phyloP scores from a whole-genome alignment of 2,329 filamentous ascomycete species.

The Cladosporium halotolerans region DNA sequence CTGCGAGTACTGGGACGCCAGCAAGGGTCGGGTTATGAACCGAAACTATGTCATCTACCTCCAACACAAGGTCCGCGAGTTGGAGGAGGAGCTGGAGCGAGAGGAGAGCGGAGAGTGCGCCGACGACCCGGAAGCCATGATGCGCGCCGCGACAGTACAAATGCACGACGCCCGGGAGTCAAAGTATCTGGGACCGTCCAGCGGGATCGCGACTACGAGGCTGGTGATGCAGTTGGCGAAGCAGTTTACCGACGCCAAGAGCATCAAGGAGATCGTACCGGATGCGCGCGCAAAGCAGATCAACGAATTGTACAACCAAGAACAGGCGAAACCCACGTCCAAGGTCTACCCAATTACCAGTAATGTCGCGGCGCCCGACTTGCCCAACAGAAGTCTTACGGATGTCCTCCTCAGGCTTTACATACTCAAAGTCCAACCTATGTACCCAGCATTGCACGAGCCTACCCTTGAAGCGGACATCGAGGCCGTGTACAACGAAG shows the following conservation, averaged over 20 bases:
- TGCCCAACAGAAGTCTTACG: slow-evolving; percentile 68
- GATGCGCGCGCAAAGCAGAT: slow-evolving; percentile 61
- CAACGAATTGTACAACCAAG: slow-evolving; percentile 60
- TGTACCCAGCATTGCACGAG: slow-evolving; percentile 84
- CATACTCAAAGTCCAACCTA: slow-evolving; percentile 80
- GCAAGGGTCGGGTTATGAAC: slow-evolving; percentile 77
- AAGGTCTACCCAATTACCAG: slow-evolving; percentile 91
- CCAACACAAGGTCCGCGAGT: slow-evolving; percentile 73
- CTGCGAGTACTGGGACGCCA: slow-evolving; percentile 93
- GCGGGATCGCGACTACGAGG: slow-evolving; percentile 89
- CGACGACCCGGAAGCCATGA: slow-evolving; percentile 71
- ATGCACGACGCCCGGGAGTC: slow-evolving; percentile 81
- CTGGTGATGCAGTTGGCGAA: slow-evolving; percentile 96
- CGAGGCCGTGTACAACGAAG: slow-evolving; percentile 72
- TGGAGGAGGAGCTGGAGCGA: slow-evolving; percentile 75
- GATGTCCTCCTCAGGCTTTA: slow-evolving; percentile 80
- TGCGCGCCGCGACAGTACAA: slow-evolving; percentile 78
- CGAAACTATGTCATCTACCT: slow-evolving; percentile 88
- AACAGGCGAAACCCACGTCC: slow-evolving; percentile 60
- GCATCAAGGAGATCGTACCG: slow-evolving; percentile 86
- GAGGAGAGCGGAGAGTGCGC: slow-evolving; percentile 71
- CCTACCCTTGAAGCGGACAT: slow-evolving; percentile 68
- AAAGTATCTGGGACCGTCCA: slow-evolving; percentile 86
- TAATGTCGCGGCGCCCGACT: slow-evolving; percentile 66
- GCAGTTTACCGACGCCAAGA: slow-evolving; percentile 82